Base-by-base conservation (phyloP, 768 basidiomycete genomes). In the Clavaria fumosa region DNA sequence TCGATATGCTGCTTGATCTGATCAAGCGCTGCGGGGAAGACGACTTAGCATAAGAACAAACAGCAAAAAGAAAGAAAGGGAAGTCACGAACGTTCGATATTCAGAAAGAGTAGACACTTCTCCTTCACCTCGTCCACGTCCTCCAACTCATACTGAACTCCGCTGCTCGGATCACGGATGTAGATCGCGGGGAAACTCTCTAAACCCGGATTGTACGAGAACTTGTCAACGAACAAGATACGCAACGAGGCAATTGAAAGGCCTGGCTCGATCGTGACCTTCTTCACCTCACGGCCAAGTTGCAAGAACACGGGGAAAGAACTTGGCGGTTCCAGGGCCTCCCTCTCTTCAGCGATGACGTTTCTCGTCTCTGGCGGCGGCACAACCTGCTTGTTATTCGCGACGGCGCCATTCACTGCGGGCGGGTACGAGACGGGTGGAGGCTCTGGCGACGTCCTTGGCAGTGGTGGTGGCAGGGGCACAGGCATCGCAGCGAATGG, bases 1-100 rank as follows among this genome's bases (percentile, higher is more conserved):
- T 99, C 93, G 47, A 99, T 91, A 53, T 99, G 93, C 51, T 96
- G 89, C 54, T 93, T 96, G 56, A 99, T 93, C 54, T 97, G 93
- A 57, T 99, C 91, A 38, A 97, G 76, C 17, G 89, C 93, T 99
- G 48, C 14, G 41, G 31, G 44, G 31, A 17, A 20, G 11, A 27
- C 35, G 43, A 34, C 42, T 39, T 42, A 37, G 37, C 28, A 39
- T 14, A 7, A 44, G 24, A 38, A 18, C 39, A 19, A 43, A 18
- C n/a, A 23, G n/a, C 6, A 15, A 24, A 11, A 46, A 32, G n/a
- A n/a, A n/a, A n/a, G n/a, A n/a, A n/a, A n/a, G n/a, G n/a, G n/a
- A n/a, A 14, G 31, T 6, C 23, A 75, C 91, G 58, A 57, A 96
- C 93, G 85, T 69, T 97, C 93, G 42, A 99, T 90, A 47, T 96